A percentile compares a stretch with the other conserved stretches of the same genome.
These are phyloP conservation scores for Phoenix dactylifera DNA, from an alignment of 176 grass and related monocot genomes.

Conservation along the genomic window DNA sequence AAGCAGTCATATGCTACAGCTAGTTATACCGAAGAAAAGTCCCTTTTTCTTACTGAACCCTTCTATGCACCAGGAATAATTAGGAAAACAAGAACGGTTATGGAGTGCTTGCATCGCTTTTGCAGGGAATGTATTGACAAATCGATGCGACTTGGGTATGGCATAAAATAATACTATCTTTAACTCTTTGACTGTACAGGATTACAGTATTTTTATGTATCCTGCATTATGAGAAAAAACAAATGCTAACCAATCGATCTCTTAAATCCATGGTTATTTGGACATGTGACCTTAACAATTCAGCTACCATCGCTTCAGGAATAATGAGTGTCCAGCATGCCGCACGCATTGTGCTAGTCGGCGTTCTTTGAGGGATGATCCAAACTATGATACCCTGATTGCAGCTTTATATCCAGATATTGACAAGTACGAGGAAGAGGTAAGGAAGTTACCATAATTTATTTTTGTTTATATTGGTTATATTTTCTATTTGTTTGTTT, in stretches of 20 bases:
- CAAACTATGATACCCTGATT: constrained; percentile 13
- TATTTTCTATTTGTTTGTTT: neutral
- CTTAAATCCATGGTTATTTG: too few relatives aligned
- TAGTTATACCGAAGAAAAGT: too few relatives aligned
- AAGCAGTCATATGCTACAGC: too few relatives aligned
- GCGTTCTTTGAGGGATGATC: constrained; percentile 18
- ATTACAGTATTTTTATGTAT: too few relatives aligned
- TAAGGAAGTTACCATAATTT: neutral
- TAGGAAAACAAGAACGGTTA: constrained; percentile 76
- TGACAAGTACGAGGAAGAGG: constrained; percentile 15
- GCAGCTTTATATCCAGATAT: constrained; percentile 13
- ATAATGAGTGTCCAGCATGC: constrained; percentile 19
- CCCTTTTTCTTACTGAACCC: too few relatives aligned
- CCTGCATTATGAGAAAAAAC: too few relatives aligned
- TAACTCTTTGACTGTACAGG: neutral
- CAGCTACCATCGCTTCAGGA: neutral
- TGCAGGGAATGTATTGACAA: constrained; percentile 88
- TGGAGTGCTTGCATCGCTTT: constrained; percentile 81
- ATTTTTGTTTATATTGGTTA: too few relatives aligned
- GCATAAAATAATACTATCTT: neutral
- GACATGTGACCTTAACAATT: neutral
- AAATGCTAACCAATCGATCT: too few relatives aligned
- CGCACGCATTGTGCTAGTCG: constrained; percentile 17
- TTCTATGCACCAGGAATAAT: constrained; percentile 55
- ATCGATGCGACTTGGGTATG: constrained; percentile 82